A percentile compares a stretch with the other conserved stretches of the same genome.
These are phyloP conservation scores for Pseudocercospora fuligena DNA, from an alignment of 2,329 filamentous ascomycete genomes.

Conservation along the genomic window DNA sequence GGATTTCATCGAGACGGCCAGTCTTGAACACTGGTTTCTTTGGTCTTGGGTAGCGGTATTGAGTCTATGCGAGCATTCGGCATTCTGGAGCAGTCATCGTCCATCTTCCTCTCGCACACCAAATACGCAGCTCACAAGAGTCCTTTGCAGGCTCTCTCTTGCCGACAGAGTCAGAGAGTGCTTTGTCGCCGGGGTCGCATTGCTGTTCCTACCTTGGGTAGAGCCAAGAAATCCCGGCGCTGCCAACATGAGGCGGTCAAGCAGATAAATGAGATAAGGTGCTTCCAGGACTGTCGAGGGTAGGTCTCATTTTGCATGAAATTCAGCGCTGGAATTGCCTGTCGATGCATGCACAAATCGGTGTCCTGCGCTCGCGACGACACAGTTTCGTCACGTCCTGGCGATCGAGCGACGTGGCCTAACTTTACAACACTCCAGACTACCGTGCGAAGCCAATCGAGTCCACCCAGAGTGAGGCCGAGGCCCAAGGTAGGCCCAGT, in stretches of 20 bases:
- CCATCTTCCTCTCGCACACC: constrained; percentile 38
- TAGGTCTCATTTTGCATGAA: too few relatives aligned
- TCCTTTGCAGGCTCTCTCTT: constrained; percentile 51
- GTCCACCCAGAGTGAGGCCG: too few relatives aligned
- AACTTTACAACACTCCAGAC: too few relatives aligned
- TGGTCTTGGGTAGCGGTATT: constrained; percentile 43
- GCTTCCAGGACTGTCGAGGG: too few relatives aligned
- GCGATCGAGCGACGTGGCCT: too few relatives aligned
- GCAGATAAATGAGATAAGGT: constrained; percentile 48
- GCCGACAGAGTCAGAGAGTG: constrained; percentile 43
- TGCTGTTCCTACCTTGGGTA: constrained; percentile 22
- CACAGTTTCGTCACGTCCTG: too few relatives aligned
- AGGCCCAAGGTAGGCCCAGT: too few relatives aligned
- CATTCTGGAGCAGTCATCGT: constrained; percentile 47
- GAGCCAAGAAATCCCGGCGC: constrained; percentile 44
- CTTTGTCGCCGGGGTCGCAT: constrained; percentile 40
- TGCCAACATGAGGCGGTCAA: constrained; percentile 46
- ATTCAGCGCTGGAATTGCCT: too few relatives aligned
- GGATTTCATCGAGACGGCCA: too few relatives aligned
- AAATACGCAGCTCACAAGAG: constrained; percentile 52
- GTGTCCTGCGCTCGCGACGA: too few relatives aligned
- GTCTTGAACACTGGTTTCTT: constrained; percentile 49
- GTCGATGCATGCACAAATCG: too few relatives aligned
- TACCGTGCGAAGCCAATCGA: too few relatives aligned
- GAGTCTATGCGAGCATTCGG: constrained; percentile 37